phyloP scores from a whole-genome alignment of 2,329 filamentous ascomycete species.

The Aspergillus fijiensis region DNA sequence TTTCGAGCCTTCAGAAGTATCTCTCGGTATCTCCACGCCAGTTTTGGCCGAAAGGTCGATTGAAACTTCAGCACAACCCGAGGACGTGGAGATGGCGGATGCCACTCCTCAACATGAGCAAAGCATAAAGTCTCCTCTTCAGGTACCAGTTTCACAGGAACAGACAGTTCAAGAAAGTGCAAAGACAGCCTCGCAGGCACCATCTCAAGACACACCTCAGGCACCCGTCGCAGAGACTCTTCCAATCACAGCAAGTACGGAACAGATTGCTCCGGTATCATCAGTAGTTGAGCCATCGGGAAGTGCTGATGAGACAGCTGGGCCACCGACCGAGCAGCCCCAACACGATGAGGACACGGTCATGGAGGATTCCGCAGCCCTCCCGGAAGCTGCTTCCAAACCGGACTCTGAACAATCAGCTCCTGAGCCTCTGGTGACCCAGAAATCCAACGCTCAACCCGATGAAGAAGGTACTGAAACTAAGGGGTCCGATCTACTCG shows the following conservation, averaged over 20 bases:
- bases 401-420: constrained; percentile 9
- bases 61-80: constrained; percentile 1
- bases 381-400: constrained; percentile 1
- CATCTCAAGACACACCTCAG: constrained; percentile 7
- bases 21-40: constrained; percentile 2
- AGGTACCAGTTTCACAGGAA: background rate
- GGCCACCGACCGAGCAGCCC: background rate
- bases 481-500: constrained; percentile 47
- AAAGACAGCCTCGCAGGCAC: constrained; percentile 2
- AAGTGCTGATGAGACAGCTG: constrained; percentile 9
- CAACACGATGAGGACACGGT: constrained; percentile 2
- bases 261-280: background rate
- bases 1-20: constrained; percentile 4
- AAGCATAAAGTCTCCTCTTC: constrained; percentile 3
- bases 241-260: background rate
- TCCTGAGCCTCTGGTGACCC: constrained; percentile 14
- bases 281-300: constrained; percentile 14
- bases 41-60: background rate
- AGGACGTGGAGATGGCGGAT: constrained; percentile 22
- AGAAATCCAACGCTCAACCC: constrained; percentile 1
- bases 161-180: background rate
- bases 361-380: constrained; percentile 11
- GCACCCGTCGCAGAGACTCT: background rate
- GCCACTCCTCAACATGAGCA: constrained; percentile 8
- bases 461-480: constrained; percentile 8